Base-by-base conservation (phyloP, 2,329 filamentous ascomycete species). In the Gyromitra esculenta region DNA sequence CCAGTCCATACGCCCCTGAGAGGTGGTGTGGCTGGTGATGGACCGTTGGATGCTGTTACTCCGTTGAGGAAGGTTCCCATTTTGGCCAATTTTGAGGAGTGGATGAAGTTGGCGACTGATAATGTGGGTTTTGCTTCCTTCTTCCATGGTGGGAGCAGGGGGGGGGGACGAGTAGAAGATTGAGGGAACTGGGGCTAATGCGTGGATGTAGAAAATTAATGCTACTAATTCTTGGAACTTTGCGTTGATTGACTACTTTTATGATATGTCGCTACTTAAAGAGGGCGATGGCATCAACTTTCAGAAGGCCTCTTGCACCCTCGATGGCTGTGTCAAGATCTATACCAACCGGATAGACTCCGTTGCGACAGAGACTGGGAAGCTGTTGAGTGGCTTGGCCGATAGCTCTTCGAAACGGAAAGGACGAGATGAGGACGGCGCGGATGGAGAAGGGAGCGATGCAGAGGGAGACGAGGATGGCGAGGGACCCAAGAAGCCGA, bases 71-170 rank as follows among this genome's bases (percentile, higher is more conserved):
- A 94, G 77, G 93, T 97, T 37, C 96, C 96, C 0, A 92, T 99
- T 81, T 87, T 99, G 70, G 96, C 96, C 82, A 99, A 99, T 84
- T 99, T 98, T 81, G 96, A 99, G 84, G 96, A 99, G 83, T 98
- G 95, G 96, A 98, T 99, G 94, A 99, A 98, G 87, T 97, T 99
- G 94, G 96, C 96, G 1, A 98, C 96, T 15, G 96, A 99, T 86
- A 99, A 99, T 76, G 80, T 81, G 59, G 62, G 80, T 74, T 25
- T 57, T 11, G 37, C 13, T 13, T 37, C 25, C 35, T 70, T 5
- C 57, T 56, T 45, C 6, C 50, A 15, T 54, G 13, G 35, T 62
- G 39, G 18, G 41, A 15, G 35, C 2, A 21, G 62, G n/a, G 48
- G 62, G n/a, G 48, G 66, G 5, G 69, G 60, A 73, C 35, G 25